Conservation (phyloP, 345 rosid species). For the Dipteronia dyeriana region DNA sequence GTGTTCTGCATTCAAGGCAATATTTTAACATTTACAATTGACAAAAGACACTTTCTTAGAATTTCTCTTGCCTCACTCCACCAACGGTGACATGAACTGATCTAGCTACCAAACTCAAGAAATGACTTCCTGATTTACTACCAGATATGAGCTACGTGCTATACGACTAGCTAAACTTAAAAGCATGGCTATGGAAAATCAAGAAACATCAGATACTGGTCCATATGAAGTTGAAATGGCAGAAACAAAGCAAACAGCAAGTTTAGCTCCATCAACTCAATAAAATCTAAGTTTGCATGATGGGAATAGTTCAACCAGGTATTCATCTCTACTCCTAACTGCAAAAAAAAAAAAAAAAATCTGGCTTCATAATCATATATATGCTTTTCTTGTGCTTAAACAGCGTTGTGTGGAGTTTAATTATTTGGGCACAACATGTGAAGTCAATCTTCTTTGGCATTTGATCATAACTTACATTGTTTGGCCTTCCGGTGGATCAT, state of each 20-base stretch:
- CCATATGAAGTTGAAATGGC: slow-evolving; percentile 64
- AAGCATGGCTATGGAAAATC: slow-evolving; percentile 34
- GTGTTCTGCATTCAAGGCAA: neutral
- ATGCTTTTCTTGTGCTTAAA: neutral
- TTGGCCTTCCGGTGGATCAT: slow-evolving; percentile 8
- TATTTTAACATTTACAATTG: neutral
- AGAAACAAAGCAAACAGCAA: slow-evolving; percentile 38
- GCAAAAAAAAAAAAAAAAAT: too few relatives aligned
- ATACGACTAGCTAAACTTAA: slow-evolving; percentile 43
- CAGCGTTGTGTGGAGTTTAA: slow-evolving; percentile 2
- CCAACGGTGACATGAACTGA: neutral
- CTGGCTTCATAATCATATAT: too few relatives aligned
- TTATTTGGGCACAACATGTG: neutral
- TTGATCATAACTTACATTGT: slow-evolving; percentile 1
- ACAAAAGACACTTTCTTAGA: neutral
- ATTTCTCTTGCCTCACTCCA: neutral
- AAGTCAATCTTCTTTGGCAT: neutral
- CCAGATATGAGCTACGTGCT: slow-evolving; percentile 59
- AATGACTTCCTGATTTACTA: neutral
- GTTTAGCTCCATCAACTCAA: slow-evolving; percentile 33
- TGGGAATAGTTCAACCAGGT: slow-evolving; percentile 19
- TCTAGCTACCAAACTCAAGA: neutral
- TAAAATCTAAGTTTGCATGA: slow-evolving; percentile 19
- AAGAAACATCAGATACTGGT: slow-evolving; percentile 26
- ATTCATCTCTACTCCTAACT: neutral